phyloP scores from a whole-genome alignment of 768 basidiomycete species.

The Austroboletus festivus region DNA sequence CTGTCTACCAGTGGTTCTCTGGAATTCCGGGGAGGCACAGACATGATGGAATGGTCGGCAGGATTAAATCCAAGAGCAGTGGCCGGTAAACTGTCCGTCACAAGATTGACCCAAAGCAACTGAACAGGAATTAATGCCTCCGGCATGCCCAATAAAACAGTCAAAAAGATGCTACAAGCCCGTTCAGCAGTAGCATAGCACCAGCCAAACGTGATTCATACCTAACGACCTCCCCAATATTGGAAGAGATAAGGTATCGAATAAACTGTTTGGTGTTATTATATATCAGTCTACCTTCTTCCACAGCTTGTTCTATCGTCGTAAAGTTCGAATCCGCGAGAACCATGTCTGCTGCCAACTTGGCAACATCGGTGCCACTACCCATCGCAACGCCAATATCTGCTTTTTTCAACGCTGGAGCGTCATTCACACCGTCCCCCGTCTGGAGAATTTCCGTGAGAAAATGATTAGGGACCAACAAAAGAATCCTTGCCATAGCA shows the following conservation, averaged over 20 bases:
- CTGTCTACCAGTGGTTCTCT: constrained; percentile 87
- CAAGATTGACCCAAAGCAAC: constrained; percentile 97
- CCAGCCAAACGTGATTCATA: constrained; percentile 10
- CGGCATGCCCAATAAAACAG: constrained; percentile 98
- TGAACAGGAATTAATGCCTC: constrained; percentile 98
- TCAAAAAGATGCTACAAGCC: constrained; percentile 82
- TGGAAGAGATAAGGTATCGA: constrained; percentile 96
- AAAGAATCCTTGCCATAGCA: constrained; percentile 70
- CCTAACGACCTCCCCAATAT: constrained; percentile 96
- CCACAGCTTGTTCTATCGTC: constrained; percentile 93
- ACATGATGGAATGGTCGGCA: constrained; percentile 95
- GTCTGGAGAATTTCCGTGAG: constrained; percentile 48
- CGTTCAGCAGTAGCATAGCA: not conserved
- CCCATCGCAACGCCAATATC: constrained; percentile 99
- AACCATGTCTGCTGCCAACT: constrained; percentile 97
- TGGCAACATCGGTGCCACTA: constrained; percentile 97
- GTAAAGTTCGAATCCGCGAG: constrained; percentile 96
- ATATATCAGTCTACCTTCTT: constrained; percentile 96
- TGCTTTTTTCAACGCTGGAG: constrained; percentile 93
- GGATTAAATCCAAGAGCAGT: constrained; percentile 98
- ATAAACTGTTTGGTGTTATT: constrained; percentile 99
- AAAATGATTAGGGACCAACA: constrained; percentile 7
- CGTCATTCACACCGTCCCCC: constrained; percentile 98
- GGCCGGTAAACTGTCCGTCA: constrained; percentile 94
- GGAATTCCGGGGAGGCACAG: constrained; percentile 84